Evolutionary conservation across 257 asterid species (phyloP), one percentile per base, ranked within the genome.

Genomic region (Capsicum baccatum): DNA sequence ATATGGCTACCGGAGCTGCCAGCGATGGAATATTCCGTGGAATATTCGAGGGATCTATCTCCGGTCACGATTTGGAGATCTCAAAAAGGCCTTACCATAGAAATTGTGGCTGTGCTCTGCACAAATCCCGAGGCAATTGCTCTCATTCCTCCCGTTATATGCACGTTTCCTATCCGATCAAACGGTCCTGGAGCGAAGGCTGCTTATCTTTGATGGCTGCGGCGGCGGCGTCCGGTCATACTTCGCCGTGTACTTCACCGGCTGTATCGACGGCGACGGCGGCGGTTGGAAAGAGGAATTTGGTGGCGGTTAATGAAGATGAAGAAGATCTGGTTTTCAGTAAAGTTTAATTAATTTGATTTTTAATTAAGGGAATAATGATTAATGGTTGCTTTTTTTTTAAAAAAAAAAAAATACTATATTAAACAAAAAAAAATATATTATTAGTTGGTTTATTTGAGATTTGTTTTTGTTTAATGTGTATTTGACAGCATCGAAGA

Each of bases 111-210:
- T 94, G 98, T 83, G 97, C 92, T 14, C 79, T 94, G 55, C 98
- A 94, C 68, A 85, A 90, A 79, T 87, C 93, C 8, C 81, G 84
- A 66, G 92, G 88, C 4, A 79, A 82, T 50, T 92, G 95, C 79
- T 42, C 89, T 12, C 95, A 93, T 86, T 79, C 83, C 0, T 85
- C 93, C 14, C 86, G 83, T 2, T 2, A 85, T 9, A 82, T 80
- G 48, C 87, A 83, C 17, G 85, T 94, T 15, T 88, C 94, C 0
- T 94, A 91, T 79, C 97, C 94, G 2, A 76, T 93, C 2, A 74
- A 92, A 57, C 85, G 95, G 50, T 81, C 96, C 15, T 92, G 98
- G 97, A 92, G 98, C 85, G 95, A 90, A 74, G 84, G 96, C 1
- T 87, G 88, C 2, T 84, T 93, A 48, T 81, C 93, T 5, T 54